These are phyloP conservation scores for Sparassis latifolia DNA, from an alignment of 1,284 basidiomycete species.

Conservation along the genomic window DNA sequence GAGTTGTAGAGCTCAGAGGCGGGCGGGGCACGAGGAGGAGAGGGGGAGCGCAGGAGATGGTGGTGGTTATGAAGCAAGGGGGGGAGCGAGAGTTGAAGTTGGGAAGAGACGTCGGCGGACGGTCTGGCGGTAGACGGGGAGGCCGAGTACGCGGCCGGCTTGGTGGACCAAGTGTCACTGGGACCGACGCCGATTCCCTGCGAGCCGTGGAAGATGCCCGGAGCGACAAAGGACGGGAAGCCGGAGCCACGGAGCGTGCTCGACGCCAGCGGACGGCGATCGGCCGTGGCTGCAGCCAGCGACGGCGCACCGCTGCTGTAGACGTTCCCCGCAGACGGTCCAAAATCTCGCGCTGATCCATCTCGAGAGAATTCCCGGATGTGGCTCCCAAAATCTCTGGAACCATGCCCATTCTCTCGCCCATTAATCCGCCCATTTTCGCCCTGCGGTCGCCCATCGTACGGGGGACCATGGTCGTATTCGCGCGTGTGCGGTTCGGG, in stretches of 20 bases:
- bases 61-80: slow-evolving; percentile 24
- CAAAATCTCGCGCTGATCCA: slow-evolving; percentile 7
- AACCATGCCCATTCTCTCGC: slow-evolving; percentile 15
- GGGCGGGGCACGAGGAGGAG: slow-evolving; percentile 25
- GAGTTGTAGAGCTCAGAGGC: slow-evolving; percentile 17
- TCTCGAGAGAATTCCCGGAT: slow-evolving; percentile 3
- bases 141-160: slow-evolving; percentile 15
- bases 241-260: slow-evolving; percentile 12
- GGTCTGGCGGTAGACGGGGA: slow-evolving; percentile 14
- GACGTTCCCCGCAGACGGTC: background rate
- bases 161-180: slow-evolving; percentile 16
- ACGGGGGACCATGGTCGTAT: slow-evolving; percentile 31
- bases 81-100: slow-evolving; percentile 20
- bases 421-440: slow-evolving; percentile 10
- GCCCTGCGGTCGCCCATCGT: slow-evolving; percentile 15
- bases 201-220: slow-evolving; percentile 17
- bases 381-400: background rate
- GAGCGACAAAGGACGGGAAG: slow-evolving; percentile 17
- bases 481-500: slow-evolving; percentile 34
- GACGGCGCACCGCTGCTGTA: slow-evolving; percentile 9
- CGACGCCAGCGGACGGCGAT: slow-evolving; percentile 17
- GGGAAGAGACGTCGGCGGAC: slow-evolving; percentile 17
- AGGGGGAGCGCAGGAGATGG: slow-evolving; percentile 13
- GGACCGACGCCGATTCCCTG: slow-evolving; percentile 16
- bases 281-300: slow-evolving; percentile 13